phyloP scores from a whole-genome alignment of 129 eudicot species.

The Cynara cardunculus region DNA sequence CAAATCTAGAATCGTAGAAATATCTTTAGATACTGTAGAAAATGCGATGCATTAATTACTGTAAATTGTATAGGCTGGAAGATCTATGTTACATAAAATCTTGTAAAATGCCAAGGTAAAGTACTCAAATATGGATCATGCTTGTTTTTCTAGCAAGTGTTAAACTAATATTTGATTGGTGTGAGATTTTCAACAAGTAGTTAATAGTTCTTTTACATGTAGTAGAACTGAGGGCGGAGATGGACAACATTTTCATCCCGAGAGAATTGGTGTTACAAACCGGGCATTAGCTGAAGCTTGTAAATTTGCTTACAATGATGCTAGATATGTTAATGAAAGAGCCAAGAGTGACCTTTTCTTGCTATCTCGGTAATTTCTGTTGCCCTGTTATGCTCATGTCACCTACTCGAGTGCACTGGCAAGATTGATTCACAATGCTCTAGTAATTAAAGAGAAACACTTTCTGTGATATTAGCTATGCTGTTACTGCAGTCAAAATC shows the following conservation, averaged over 20 bases:
- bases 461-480: background rate
- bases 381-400: background rate
- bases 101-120: background rate
- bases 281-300: slow-evolving; percentile 85
- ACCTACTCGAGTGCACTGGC: too few relatives aligned
- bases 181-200: background rate
- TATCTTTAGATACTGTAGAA: background rate
- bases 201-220: slow-evolving; percentile 19
- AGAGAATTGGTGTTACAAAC: slow-evolving; percentile 30
- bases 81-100: background rate
- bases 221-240: slow-evolving; percentile 42
- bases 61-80: background rate
- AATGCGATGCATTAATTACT: background rate
- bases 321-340: slow-evolving; percentile 87
- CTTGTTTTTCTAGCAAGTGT: background rate
- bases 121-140: background rate
- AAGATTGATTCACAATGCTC: background rate
- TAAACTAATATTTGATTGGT: background rate
- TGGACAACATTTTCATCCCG: slow-evolving; percentile 29
- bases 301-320: slow-evolving; percentile 77
- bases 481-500: background rate
- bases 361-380: slow-evolving; percentile 70
- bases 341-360: slow-evolving; percentile 73
- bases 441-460: background rate
- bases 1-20: background rate